Evolutionary conservation across 305 asterid genomes (phyloP).

Genomic region (Fraxinus xanthoxyloides): DNA sequence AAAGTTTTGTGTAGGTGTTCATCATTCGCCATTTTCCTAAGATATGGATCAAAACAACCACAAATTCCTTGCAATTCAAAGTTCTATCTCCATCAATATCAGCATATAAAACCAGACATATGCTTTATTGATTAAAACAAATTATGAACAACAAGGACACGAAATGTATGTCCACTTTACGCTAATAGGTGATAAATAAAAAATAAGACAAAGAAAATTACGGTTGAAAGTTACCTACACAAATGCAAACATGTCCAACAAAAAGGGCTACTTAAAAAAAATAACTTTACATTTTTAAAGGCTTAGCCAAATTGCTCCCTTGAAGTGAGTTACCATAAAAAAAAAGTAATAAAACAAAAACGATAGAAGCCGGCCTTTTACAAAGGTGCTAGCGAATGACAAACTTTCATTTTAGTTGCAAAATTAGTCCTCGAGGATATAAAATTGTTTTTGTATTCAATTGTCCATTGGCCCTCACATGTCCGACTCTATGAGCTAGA

Average conservation of each 20-base stretch:
- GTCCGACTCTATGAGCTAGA: not conserved
- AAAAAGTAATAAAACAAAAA: not conserved
- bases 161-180: not conserved
- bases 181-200: not conserved
- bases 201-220: not conserved
- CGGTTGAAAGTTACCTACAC: not conserved
- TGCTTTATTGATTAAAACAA: not conserved
- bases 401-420: not conserved
- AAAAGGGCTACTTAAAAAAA: not conserved
- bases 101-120: slow-evolving; percentile 33
- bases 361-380: not conserved
- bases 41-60: slow-evolving; percentile 56
- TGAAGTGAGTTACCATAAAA: not conserved
- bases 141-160: not conserved
- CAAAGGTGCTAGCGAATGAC: not conserved
- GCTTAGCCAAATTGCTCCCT: not conserved
- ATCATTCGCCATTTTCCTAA: slow-evolving; percentile 55
- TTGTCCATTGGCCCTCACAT: not conserved
- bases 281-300: not conserved
- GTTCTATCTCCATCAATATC: slow-evolving; percentile 59
- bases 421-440: not conserved
- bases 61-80: slow-evolving; percentile 47
- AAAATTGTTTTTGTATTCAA: not conserved
- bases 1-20: slow-evolving; percentile 62
- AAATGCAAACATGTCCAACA: not conserved